Conservation (phyloP, 768 basidiomycete genomes). For the Myochromella boudieri region DNA sequence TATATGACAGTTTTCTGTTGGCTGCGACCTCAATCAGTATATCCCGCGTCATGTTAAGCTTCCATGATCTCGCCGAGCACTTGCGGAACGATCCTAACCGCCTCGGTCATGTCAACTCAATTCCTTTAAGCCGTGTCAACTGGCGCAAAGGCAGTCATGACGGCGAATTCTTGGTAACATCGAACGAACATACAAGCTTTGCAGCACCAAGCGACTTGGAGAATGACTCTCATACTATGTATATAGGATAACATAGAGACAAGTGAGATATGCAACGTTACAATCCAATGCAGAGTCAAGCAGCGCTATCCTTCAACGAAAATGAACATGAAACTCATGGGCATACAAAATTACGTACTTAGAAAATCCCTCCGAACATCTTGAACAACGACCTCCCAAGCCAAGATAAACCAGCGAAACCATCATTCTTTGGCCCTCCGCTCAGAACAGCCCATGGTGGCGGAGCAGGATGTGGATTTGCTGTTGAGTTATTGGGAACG, state of each 20-base stretch:
- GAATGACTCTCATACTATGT: too few species aligned
- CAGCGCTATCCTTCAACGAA: too few species aligned
- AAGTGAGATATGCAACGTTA: too few species aligned
- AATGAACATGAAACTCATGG: too few species aligned
- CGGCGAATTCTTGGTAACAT: conserved; percentile 12
- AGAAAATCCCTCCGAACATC: conserved; percentile 5
- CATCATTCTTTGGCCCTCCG: too few species aligned
- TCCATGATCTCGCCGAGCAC: conserved; percentile 13
- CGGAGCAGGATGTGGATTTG: too few species aligned
- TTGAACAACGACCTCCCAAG: background rate
- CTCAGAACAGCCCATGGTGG: too few species aligned
- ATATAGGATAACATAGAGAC: too few species aligned
- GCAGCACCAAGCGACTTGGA: too few species aligned
- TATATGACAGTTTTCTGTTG: conserved; percentile 6
- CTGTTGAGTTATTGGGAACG: too few species aligned
- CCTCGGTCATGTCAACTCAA: conserved; percentile 11
- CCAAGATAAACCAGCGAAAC: too few species aligned
- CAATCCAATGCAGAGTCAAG: background rate
- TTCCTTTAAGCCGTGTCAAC: conserved; percentile 12
- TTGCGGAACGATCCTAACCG: conserved; percentile 12
- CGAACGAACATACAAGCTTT: background rate
- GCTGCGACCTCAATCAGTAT: conserved; percentile 15
- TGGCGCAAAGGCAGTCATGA: conserved; percentile 12
- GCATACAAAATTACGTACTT: too few species aligned
- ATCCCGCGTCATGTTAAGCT: conserved; percentile 17